A percentile compares a stretch with the other conserved stretches of the same genome.
Conservation (phyloP, 495 filamentous ascomycete genomes). For the Lophium mytilinum region DNA sequence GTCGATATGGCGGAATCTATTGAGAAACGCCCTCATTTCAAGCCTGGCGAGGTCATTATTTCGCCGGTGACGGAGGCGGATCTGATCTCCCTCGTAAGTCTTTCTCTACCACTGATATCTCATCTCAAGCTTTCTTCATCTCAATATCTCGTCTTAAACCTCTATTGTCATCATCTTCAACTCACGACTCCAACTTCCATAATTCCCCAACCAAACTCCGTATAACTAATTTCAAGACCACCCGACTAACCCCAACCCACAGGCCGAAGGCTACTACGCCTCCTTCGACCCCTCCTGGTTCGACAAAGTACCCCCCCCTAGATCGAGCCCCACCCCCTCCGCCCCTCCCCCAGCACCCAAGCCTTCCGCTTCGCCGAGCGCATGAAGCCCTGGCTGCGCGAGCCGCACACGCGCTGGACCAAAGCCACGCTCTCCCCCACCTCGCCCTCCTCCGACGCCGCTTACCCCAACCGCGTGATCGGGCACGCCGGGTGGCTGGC, state of each 20-base stretch:
- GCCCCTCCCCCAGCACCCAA: not conserved
- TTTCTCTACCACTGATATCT: not conserved
- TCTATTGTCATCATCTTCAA: not conserved
- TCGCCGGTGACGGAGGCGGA: conserved; percentile 13
- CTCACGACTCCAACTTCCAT: not conserved
- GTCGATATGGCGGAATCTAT: not conserved
- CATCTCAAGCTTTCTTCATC: too few species aligned
- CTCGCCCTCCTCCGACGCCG: not conserved
- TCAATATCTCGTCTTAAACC: not conserved
- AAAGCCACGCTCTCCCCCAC: conserved; percentile 5
- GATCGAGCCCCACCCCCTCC: not conserved
- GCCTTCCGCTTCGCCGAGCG: conserved; percentile 7
- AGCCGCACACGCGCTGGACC: conserved; percentile 11
- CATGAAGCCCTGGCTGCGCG: conserved; percentile 11
- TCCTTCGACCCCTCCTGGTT: conserved; percentile 6
- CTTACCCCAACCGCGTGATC: conserved; percentile 12
- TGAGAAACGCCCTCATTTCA: not conserved
- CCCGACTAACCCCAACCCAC: not conserved
- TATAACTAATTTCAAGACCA: too few species aligned
- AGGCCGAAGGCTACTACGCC: conserved; percentile 13
- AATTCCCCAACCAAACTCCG: not conserved
- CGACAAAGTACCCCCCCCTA: conserved; percentile 6
- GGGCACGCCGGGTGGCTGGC: conserved; percentile 17
- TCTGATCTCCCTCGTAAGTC: conserved; percentile 7
- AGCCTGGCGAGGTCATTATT: conserved; percentile 14